Evolutionary conservation across 345 rosid species (phyloP).

Genomic region (Excoecaria agallocha): DNA sequence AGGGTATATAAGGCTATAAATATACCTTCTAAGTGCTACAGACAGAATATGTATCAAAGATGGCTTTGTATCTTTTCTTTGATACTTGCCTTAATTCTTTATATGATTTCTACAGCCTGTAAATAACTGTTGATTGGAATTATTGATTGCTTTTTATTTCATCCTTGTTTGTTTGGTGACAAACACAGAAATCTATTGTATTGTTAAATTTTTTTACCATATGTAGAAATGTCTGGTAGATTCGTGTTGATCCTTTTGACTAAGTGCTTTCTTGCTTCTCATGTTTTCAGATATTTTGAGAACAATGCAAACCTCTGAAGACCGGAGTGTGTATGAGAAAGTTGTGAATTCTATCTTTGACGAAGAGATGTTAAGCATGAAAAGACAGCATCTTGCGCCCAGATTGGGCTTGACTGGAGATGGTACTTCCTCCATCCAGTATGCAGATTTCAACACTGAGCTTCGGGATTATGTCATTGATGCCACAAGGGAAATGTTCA

Average conservation of each 20-base stretch:
- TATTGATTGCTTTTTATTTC: too few relatives aligned
- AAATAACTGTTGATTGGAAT: not conserved
- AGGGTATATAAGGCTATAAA: too few relatives aligned
- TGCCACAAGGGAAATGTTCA: slow-evolving; percentile 73
- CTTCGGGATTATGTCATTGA: slow-evolving; percentile 77
- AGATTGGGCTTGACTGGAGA: slow-evolving; percentile 36
- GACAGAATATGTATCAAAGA: not conserved
- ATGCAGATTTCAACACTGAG: slow-evolving; percentile 63
- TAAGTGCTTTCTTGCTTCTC: slow-evolving; percentile 22
- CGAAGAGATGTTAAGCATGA: slow-evolving; percentile 53
- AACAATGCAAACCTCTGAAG: slow-evolving; percentile 86
- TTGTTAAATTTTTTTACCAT: not conserved
- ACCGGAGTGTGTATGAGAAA: slow-evolving; percentile 79
- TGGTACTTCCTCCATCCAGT: slow-evolving; percentile 48
- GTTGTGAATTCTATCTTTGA: slow-evolving; percentile 80
- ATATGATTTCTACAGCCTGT: not conserved
- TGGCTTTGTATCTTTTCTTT: not conserved
- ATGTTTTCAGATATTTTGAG: slow-evolving; percentile 62
- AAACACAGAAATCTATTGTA: not conserved
- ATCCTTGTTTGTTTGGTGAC: not conserved
- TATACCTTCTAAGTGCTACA: not conserved
- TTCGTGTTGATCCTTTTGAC: slow-evolving; percentile 16
- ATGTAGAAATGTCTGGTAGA: not conserved
- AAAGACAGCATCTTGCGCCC: slow-evolving; percentile 46
- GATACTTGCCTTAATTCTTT: not conserved